Conservation (phyloP, 164 flowering plant genomes). For the Aristolochia californica region DNA sequence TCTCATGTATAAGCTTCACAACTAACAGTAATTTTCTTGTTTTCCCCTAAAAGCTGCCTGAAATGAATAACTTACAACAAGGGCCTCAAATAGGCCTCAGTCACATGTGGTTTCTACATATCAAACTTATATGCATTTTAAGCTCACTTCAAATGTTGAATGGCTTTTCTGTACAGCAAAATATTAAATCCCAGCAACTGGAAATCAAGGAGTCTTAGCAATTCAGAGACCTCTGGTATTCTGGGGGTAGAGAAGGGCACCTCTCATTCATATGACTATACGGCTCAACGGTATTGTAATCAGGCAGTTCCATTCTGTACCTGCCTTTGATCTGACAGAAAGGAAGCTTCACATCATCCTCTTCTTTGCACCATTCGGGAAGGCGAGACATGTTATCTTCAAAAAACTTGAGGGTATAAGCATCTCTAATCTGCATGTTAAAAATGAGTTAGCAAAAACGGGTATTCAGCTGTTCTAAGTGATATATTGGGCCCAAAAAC, state of each 20-base stretch:
- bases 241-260: constrained; percentile 84
- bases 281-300: constrained; percentile 68
- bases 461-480: background rate
- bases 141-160: too few species aligned
- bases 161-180: too few species aligned
- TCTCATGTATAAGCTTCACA: too few species aligned
- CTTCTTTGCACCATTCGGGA: constrained; percentile 91
- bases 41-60: too few species aligned
- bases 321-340: constrained; percentile 86
- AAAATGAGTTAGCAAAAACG: background rate
- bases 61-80: too few species aligned
- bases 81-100: too few species aligned
- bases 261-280: constrained; percentile 89
- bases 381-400: constrained; percentile 66
- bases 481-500: background rate
- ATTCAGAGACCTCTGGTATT: constrained; percentile 43
- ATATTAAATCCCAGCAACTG: background rate
- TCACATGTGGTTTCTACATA: too few species aligned
- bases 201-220: constrained; percentile 30
- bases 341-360: constrained; percentile 64
- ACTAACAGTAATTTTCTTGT: too few species aligned
- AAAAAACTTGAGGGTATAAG: constrained; percentile 71
- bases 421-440: constrained; percentile 85
- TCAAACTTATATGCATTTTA: too few species aligned
- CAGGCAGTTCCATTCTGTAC: constrained; percentile 90